Conservation (phyloP, 2,329 filamentous ascomycete species). For the Xylariaceae sp. region DNA sequence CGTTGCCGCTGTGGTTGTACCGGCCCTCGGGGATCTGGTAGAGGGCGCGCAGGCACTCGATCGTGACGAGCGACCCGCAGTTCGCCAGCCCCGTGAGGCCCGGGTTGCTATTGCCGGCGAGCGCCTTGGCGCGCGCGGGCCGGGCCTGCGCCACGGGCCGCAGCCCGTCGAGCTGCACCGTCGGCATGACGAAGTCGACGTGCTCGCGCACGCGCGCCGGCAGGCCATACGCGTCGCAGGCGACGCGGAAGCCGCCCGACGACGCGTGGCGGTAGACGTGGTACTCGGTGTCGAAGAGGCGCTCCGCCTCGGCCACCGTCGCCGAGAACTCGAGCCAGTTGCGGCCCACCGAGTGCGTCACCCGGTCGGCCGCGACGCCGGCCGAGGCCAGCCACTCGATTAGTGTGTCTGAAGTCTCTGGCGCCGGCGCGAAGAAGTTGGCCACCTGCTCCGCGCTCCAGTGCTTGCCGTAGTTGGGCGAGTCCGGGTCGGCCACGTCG, state of each 20-base stretch:
- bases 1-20: conserved; percentile 5
- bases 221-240: conserved; percentile 31
- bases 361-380: conserved; percentile 21
- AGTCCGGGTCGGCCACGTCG: conserved; percentile 26
- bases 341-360: conserved; percentile 23
- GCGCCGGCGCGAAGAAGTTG: conserved; percentile 30
- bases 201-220: conserved; percentile 29
- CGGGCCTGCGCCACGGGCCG: conserved; percentile 10
- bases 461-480: conserved; percentile 32
- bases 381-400: conserved; percentile 29
- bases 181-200: conserved; percentile 35
- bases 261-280: conserved; percentile 32
- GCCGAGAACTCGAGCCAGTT: conserved; percentile 38
- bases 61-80: conserved; percentile 11
- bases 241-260: conserved; percentile 29
- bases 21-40: conserved; percentile 12
- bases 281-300: conserved; percentile 31
- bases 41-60: conserved; percentile 12
- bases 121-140: no score
- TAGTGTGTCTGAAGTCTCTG: conserved; percentile 26
- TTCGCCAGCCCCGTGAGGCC: conserved; percentile 3
- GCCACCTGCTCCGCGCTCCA: conserved; percentile 28
- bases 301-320: conserved; percentile 29
- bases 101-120: conserved; percentile 9
- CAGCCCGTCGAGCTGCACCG: conserved; percentile 28